phyloP scores from a whole-genome alignment of 306 rosid species.

The Ochetophila trinervis region DNA sequence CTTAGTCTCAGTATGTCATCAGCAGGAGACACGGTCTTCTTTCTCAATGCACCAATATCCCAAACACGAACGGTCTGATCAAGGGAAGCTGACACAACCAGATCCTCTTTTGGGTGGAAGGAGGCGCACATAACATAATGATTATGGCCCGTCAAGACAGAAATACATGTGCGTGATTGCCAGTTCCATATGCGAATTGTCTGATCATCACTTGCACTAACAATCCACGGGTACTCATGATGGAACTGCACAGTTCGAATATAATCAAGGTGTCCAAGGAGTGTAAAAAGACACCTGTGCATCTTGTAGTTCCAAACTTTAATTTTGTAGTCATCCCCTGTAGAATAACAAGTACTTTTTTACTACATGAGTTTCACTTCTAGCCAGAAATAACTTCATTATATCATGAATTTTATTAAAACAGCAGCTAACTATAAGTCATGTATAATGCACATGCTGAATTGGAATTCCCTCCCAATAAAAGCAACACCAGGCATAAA shows the following conservation, averaged over 20 bases:
- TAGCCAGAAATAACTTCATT: constrained; percentile 2
- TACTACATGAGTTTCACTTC: too few relatives aligned
- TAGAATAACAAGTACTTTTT: background rate
- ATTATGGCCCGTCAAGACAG: constrained; percentile 88
- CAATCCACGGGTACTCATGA: constrained; percentile 86
- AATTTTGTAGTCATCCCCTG: constrained; percentile 98
- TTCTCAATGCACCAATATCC: constrained; percentile 86
- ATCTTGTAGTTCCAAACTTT: constrained; percentile 95
- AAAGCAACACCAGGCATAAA: too few relatives aligned
- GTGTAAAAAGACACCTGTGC: constrained; percentile 89
- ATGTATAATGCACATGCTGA: too few relatives aligned
- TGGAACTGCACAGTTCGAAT: constrained; percentile 92
- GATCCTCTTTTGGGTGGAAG: constrained; percentile 84
- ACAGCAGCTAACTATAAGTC: too few relatives aligned
- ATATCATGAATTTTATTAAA: too few relatives aligned
- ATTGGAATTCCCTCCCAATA: too few relatives aligned
- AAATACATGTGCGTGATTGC: constrained; percentile 90
- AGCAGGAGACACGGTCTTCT: constrained; percentile 73
- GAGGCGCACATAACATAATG: constrained; percentile 94
- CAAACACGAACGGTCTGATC: constrained; percentile 95
- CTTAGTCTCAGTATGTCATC: constrained; percentile 79
- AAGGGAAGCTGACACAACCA: constrained; percentile 82
- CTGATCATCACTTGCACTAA: constrained; percentile 94
- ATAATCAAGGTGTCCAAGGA: constrained; percentile 92
- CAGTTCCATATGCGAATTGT: constrained; percentile 91